A percentile compares a stretch with the other conserved stretches of the same genome.
Evolutionary conservation across 1,284 basidiomycete species (phyloP).

Genomic region (Naganishia liquefaciens): DNA sequence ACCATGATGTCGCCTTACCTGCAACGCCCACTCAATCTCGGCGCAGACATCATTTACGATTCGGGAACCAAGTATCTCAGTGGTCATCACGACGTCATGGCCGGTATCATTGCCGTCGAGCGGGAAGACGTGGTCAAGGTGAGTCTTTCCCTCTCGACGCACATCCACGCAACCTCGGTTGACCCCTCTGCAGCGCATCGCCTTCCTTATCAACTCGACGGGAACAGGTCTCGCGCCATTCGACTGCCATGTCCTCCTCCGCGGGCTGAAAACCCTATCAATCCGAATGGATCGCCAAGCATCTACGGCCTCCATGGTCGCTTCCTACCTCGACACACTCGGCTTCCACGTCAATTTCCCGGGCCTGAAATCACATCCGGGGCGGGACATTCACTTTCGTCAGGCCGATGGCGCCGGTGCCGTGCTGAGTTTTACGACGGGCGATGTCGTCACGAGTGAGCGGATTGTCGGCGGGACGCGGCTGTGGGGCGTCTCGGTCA

Average conservation of each 20-base stretch:
- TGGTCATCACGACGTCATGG: constrained; percentile 99
- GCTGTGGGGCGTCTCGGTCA: constrained; percentile 96
- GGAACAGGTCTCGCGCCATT: constrained; percentile 96
- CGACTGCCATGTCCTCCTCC: constrained; percentile 91
- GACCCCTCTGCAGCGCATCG: constrained; percentile 65
- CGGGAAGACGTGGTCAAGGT: constrained; percentile 87
- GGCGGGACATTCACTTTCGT: constrained; percentile 80
- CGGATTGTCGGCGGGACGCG: constrained; percentile 87
- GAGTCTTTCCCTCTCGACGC: constrained; percentile 24
- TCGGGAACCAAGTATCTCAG: constrained; percentile 97
- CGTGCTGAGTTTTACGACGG: constrained; percentile 92
- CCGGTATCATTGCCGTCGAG: constrained; percentile 89
- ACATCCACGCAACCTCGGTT: too few relatives aligned
- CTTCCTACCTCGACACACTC: constrained; percentile 78
- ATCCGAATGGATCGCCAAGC: constrained; percentile 96
- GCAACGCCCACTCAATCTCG: constrained; percentile 91
- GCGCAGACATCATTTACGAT: constrained; percentile 96
- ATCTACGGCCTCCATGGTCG: constrained; percentile 77
- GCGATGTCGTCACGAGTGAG: constrained; percentile 85
- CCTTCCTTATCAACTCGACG: constrained; percentile 91
- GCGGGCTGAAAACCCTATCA: constrained; percentile 95
- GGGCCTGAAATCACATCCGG: constrained; percentile 79
- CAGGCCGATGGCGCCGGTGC: constrained; percentile 89
- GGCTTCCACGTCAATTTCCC: constrained; percentile 96
- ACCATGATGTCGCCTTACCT: constrained; percentile 99